Evolutionary conservation across 83 land plant genomes (phyloP), one percentile per base, ranked within the genome.

Genomic region (Isoetes engelmannii): DNA sequence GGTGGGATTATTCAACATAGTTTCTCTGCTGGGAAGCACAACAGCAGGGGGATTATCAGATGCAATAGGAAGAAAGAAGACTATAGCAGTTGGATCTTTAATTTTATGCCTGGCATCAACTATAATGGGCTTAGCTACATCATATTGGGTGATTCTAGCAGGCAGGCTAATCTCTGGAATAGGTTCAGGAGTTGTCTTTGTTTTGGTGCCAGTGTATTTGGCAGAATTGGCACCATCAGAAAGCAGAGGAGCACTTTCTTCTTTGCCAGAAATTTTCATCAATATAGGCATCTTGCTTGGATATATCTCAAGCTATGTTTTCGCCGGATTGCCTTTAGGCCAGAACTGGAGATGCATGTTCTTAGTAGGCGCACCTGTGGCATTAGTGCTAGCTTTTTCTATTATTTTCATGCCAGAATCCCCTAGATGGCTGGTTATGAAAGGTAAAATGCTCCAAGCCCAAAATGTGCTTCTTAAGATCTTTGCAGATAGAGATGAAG

Each of bases 261-360:
- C 54, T n/a, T 51, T 51, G 12, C 54, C 54, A 51, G 54, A 51
- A 15, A 51, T 51, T n/a, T 51, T 51, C 54, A 12, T 51, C n/a
- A 51, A 51, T 3, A 12, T 51, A 10, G 54, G 54, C 12, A 51
- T 51, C 12, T 51, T 51, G 15, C 54, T 51, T 0, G 54, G 54
- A 1, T 51, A 51, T 51, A 10, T 51, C 15, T 51, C 54, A 12
- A 15, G 54, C 3, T 51, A 51, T 51, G 12, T 51, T 3, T n/a
- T 51, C 12, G 54, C 54, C 54, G 15, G 37, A 28, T 28, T 28
- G 37, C 37, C 37, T 28, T 28, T 28, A 28, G 37, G 37, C 37
- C 37, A 28, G 2, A 28, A 28, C 37, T 28, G 37, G 37, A 28
- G 37, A 28, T 28, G 37, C 37, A 28, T 28, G 37, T 28, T 28